Conservation (phyloP, 75 land plant species). For the Pinus tabuliformis region DNA sequence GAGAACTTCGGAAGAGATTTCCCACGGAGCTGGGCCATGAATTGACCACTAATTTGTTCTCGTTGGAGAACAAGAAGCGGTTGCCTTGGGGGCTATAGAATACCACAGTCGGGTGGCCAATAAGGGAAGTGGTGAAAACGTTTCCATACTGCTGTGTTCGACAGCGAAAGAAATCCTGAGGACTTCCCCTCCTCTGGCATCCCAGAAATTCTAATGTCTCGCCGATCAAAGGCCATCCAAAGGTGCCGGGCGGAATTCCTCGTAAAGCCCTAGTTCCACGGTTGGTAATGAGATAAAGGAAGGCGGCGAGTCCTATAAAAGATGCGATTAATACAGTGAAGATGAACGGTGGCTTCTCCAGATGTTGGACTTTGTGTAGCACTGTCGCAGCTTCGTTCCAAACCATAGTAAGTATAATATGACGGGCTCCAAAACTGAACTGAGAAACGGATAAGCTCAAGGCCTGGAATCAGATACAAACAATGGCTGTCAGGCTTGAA, state of each 20-base stretch:
- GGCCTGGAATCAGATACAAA: too few relatives aligned
- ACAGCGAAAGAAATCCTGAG: not conserved
- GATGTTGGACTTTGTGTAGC: too few relatives aligned
- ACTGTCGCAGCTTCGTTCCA: too few relatives aligned
- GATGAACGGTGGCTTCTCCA: too few relatives aligned
- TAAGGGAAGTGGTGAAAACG: conserved; percentile 37
- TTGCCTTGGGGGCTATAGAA: conserved; percentile 40
- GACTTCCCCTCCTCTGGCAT: not conserved
- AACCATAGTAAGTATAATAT: too few relatives aligned
- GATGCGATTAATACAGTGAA: too few relatives aligned
- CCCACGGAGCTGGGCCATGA: conserved; percentile 35
- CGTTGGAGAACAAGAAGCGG: conserved; percentile 44
- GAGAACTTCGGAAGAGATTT: not conserved
- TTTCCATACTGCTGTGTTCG: conserved; percentile 9
- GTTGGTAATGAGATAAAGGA: too few relatives aligned
- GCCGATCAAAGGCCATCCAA: not conserved
- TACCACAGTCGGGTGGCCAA: conserved; percentile 19
- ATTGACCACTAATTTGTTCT: conserved; percentile 38
- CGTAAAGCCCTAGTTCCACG: too few relatives aligned
- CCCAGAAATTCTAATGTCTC: not conserved
- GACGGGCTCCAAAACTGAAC: too few relatives aligned
- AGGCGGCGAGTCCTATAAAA: too few relatives aligned
- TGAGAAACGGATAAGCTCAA: too few relatives aligned
- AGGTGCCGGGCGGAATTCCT: not conserved
- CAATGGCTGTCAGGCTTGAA: too few relatives aligned